Percentiles rank a stretch among this genome's conserved stretches.
These are phyloP conservation scores for Corinectria fuckeliana DNA, from an alignment of 2,329 filamentous ascomycete genomes.

Conservation along the genomic window DNA sequence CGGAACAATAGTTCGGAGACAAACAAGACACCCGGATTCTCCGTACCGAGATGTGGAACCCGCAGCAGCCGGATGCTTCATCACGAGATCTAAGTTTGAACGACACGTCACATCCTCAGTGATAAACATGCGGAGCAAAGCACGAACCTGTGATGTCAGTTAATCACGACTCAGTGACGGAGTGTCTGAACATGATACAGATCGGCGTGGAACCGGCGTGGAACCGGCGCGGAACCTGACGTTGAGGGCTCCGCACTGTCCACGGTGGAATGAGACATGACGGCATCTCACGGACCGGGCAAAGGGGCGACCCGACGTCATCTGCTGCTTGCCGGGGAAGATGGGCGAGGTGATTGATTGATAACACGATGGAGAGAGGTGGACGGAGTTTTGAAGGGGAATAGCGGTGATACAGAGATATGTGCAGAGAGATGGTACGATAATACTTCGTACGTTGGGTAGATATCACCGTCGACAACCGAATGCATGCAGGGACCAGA, in stretches of 20 bases:
- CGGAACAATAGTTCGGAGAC: background rate
- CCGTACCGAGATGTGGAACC: background rate
- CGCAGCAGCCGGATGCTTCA: background rate
- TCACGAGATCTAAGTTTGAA: background rate
- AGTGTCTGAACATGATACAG: background rate
- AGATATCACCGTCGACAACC: no score
- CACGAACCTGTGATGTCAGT: slow-evolving; percentile 10
- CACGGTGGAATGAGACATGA: slow-evolving; percentile 32
- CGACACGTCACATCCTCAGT: background rate
- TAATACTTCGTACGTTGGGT: no score
- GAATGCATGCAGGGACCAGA: background rate
- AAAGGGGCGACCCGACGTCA: background rate
- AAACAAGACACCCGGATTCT: background rate
- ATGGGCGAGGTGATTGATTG: background rate
- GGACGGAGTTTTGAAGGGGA: no score
- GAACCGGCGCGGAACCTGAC: background rate
- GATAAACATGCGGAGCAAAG: background rate
- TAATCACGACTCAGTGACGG: background rate
- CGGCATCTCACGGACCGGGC: slow-evolving; percentile 20
- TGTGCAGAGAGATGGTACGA: background rate
- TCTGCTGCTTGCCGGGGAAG: background rate
- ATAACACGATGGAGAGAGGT: background rate
- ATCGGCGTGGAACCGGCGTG: slow-evolving; percentile 2
- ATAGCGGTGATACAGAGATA: background rate
- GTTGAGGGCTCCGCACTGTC: background rate